A percentile compares a stretch with the other conserved stretches of the same genome.
Conservation (phyloP, 225 moss, liverwort and hornwort species). For the Polytrichum formosum region DNA sequence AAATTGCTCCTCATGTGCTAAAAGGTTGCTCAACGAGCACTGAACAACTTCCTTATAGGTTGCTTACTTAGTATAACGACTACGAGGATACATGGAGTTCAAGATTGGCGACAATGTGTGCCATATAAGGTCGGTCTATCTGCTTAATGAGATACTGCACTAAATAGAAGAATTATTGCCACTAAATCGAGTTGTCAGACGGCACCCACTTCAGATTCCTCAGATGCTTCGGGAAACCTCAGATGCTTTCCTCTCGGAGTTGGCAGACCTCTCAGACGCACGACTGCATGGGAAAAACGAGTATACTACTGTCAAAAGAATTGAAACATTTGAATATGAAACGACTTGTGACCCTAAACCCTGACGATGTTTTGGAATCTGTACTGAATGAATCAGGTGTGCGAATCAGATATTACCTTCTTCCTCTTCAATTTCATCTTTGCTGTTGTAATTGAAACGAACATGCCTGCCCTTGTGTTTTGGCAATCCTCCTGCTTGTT, state of each 20-base stretch:
- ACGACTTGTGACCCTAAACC: background rate
- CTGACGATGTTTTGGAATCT: background rate
- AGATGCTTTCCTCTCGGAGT: constrained; percentile 41
- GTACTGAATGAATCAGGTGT: background rate
- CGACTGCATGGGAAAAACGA: constrained; percentile 9
- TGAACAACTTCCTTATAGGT: background rate
- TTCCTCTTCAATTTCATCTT: constrained; percentile 42
- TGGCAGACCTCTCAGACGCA: constrained; percentile 29
- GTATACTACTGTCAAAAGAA: background rate
- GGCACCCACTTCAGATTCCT: background rate
- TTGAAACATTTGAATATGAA: background rate
- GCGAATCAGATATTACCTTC: constrained; percentile 25
- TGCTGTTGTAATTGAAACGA: constrained; percentile 54
- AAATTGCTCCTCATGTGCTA: background rate
- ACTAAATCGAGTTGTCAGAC: no score
- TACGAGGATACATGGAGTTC: background rate
- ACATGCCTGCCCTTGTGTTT: constrained; percentile 38
- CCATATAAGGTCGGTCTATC: background rate
- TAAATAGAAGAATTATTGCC: no score
- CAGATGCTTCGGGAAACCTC: constrained; percentile 18
- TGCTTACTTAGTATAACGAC: background rate
- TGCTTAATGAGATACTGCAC: background rate
- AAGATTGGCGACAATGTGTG: background rate
- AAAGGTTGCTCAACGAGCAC: background rate
- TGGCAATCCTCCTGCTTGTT: constrained; percentile 16